Base-by-base conservation (phyloP, 306 rosid genomes). In the Oemleria cerasiformis region DNA sequence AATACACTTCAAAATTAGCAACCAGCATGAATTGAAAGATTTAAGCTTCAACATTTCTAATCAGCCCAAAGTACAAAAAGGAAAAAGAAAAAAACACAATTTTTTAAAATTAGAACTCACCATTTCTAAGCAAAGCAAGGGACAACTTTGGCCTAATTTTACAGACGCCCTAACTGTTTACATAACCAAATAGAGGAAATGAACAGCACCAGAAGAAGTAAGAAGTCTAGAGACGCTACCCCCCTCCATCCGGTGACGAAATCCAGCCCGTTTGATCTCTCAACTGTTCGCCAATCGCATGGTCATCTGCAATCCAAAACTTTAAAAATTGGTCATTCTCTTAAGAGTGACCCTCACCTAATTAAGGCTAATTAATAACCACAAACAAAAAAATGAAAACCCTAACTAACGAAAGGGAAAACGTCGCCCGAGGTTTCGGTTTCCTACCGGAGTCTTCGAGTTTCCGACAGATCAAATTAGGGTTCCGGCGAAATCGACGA, bases 241-340 rank as follows among this genome's bases (percentile, higher is more conserved):
- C 91, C 99, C 99, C 97, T 95, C 99, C 99, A 95, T 95, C 84
- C 97, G 99, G 95, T 88, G 99, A 91, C 70, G 96, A 88, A 95
- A 91, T 89, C 97, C 89, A 81, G 69, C 84, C 88, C 91, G 81
- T 85, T 82, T 73, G 88, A 88, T 84, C 90, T 69, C 82, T 95
- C 95, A 95, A 53, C 89, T 86, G 57, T 82, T 84, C 86, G 83
- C 72, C 85, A 85, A 83, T 88, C 83, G 80, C 47, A 77, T 81
- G 81, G 58, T 95, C 96, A 88, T 92, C 96, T 82, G 84, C 90
- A 82, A 79, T 68, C 56, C 78, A 61, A 67, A 70, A 83, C 65
- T n/a, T 79, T 68, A 74, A 49, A 48, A 7, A 49, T 73, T 69
- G 57, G 74, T 44, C 72, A 25, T 25, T 61, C 74, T 11, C 70